Conservation (phyloP, 106 monocot genomes). For the Narthecium ossifragum region DNA sequence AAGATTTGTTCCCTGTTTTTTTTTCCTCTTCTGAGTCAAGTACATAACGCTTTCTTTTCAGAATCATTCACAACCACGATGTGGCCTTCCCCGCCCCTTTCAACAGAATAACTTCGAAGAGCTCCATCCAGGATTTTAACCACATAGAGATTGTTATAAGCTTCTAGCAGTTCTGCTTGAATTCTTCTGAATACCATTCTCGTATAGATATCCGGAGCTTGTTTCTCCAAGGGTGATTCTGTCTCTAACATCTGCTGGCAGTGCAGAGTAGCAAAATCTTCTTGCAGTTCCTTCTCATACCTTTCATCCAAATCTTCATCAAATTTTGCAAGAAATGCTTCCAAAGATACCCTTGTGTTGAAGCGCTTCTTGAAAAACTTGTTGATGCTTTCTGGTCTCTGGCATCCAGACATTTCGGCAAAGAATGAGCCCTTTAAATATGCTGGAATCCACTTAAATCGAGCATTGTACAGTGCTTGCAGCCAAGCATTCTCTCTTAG, state of each 20-base stretch:
- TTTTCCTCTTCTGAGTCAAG: no score
- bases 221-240: conserved; percentile 43
- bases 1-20: no score
- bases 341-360: conserved; percentile 29
- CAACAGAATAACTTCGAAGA: conserved; percentile 44
- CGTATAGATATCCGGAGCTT: conserved; percentile 60
- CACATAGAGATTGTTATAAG: conserved; percentile 30
- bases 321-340: conserved; percentile 45
- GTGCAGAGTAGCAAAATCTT: conserved; percentile 33
- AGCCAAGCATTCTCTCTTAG: conserved; percentile 70
- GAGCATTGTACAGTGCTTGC: conserved; percentile 37
- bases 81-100: conserved; percentile 30
- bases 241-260: conserved; percentile 41
- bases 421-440: conserved; percentile 57
- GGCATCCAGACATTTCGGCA: conserved; percentile 53
- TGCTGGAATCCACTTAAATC: conserved; percentile 63
- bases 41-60: conserved; percentile 53
- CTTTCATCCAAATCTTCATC: conserved; percentile 42
- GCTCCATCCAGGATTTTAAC: conserved; percentile 53
- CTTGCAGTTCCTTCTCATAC: conserved; percentile 52
- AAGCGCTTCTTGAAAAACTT: conserved; percentile 51
- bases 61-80: conserved; percentile 37
- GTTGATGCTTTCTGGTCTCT: conserved; percentile 59
- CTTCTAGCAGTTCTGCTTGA: conserved; percentile 55
- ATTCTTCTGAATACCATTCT: conserved; percentile 50